Conservation (phyloP, 257 asterid genomes). For the Lycium barbarum region DNA sequence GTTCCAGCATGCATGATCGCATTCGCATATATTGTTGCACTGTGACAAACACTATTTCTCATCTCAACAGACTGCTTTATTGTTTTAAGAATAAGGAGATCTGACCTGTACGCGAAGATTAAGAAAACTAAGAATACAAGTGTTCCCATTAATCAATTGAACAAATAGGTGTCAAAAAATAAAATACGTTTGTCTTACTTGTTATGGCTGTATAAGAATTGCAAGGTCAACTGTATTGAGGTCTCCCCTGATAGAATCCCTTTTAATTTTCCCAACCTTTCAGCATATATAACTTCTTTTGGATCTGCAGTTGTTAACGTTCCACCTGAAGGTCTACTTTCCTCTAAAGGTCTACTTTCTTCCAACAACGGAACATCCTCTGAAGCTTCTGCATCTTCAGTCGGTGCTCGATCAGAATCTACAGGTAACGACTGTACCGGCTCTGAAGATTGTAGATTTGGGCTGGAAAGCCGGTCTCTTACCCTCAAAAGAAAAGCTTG, state of each 20-base stretch:
- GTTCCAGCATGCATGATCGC: slow-evolving; percentile 99
- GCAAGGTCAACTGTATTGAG: slow-evolving; percentile 89
- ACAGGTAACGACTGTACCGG: slow-evolving; percentile 52
- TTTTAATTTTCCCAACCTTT: slow-evolving; percentile 67
- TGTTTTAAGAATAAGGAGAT: slow-evolving; percentile 93
- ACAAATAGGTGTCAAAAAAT: not conserved
- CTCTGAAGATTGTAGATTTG: slow-evolving; percentile 60
- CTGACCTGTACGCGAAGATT: slow-evolving; percentile 68
- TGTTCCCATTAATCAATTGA: not conserved
- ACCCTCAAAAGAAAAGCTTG: slow-evolving; percentile 90
- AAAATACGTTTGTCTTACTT: slow-evolving; percentile 57
- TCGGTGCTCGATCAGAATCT: slow-evolving; percentile 52
- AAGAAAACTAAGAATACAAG: slow-evolving; percentile 28
- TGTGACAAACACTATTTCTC: slow-evolving; percentile 94
- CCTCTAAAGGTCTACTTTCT: slow-evolving; percentile 57
- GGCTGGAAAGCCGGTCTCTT: slow-evolving; percentile 64
- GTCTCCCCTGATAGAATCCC: slow-evolving; percentile 96
- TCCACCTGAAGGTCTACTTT: slow-evolving; percentile 50
- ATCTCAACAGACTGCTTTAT: slow-evolving; percentile 97
- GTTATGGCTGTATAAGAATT: slow-evolving; percentile 91
- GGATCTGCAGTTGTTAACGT: slow-evolving; percentile 48
- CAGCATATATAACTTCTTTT: slow-evolving; percentile 69
- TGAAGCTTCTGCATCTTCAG: slow-evolving; percentile 45
- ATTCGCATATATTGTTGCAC: slow-evolving; percentile 95
- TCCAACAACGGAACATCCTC: slow-evolving; percentile 79